phyloP scores from a whole-genome alignment of 2,329 filamentous ascomycete species.

The Ophiocordyceps camponoti-saundersi region DNA sequence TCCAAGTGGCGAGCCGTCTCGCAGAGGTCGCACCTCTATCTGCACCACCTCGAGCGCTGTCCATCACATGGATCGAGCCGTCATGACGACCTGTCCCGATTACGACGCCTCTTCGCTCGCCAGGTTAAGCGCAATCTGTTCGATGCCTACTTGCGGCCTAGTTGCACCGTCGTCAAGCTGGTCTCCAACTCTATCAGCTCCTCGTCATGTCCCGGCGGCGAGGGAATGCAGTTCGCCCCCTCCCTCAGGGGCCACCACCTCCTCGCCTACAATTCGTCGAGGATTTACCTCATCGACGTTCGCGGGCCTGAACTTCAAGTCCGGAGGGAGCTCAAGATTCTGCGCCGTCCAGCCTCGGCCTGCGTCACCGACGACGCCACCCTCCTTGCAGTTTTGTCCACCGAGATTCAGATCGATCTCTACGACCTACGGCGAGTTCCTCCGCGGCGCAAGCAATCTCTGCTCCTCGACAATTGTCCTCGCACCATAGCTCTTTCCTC shows the following conservation, averaged over 20 bases:
- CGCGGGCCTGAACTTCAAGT: constrained; percentile 42
- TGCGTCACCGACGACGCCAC: constrained; percentile 67
- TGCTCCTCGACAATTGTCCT: constrained; percentile 64
- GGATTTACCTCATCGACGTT: constrained; percentile 64
- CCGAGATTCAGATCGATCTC: constrained; percentile 71
- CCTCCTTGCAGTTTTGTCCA: constrained; percentile 63
- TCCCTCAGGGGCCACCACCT: constrained; percentile 60
- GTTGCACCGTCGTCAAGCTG: constrained; percentile 56
- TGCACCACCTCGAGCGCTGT: constrained; percentile 42
- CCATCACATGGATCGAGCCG: constrained; percentile 37
- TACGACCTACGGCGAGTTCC: constrained; percentile 52
- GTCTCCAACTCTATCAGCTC: constrained; percentile 74
- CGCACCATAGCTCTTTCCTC: constrained; percentile 67
- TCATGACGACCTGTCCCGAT: constrained; percentile 33
- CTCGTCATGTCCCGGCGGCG: constrained; percentile 65
- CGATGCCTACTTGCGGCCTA: constrained; percentile 55
- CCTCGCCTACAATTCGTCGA: constrained; percentile 69
- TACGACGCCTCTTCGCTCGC: constrained; percentile 49
- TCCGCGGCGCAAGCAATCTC: constrained; percentile 53
- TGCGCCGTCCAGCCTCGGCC: constrained; percentile 56
- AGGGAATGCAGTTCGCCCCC: constrained; percentile 71
- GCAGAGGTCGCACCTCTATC: constrained; percentile 46
- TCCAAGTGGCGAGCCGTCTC: constrained; percentile 47
- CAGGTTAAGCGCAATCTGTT: constrained; percentile 66
- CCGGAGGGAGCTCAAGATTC: constrained; percentile 62